Conservation (phyloP, 371 early-diverging fungal genomes). For the Synchytrium microbalum region DNA sequence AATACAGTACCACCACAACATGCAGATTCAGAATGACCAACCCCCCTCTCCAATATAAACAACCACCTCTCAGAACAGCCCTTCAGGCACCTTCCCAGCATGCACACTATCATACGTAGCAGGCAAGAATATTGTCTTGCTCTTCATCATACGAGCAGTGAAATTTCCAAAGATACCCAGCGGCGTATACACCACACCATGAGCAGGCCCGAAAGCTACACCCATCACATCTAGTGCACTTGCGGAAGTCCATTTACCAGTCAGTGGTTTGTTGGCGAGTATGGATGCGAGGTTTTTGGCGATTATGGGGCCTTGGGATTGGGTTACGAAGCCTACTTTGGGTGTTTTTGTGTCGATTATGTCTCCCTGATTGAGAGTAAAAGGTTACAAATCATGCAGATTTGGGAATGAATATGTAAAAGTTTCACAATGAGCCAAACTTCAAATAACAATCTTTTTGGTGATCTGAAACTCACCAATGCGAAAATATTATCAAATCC, state of each 20-base stretch:
- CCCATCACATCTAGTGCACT: constrained; percentile 7
- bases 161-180: constrained; percentile 6
- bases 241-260: neutral
- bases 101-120: neutral
- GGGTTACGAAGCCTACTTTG: neutral
- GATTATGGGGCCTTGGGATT: neutral
- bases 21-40: too few species aligned
- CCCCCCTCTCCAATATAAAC: too few species aligned
- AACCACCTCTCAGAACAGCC: too few species aligned
- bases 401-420: too few species aligned
- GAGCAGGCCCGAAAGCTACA: constrained; percentile 4
- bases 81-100: neutral
- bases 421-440: too few species aligned
- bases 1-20: too few species aligned
- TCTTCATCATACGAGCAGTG: constrained; percentile 8
- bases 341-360: neutral
- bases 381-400: too few species aligned
- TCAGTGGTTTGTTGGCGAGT: neutral
- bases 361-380: too few species aligned
- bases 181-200: constrained; percentile 8
- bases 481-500: constrained; percentile 17
- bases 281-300: neutral
- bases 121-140: neutral
- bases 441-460: too few species aligned
- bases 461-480: constrained; percentile 1